phyloP scores from a whole-genome alignment of 768 basidiomycete genomes.

The Rhodotorula paludigena region DNA sequence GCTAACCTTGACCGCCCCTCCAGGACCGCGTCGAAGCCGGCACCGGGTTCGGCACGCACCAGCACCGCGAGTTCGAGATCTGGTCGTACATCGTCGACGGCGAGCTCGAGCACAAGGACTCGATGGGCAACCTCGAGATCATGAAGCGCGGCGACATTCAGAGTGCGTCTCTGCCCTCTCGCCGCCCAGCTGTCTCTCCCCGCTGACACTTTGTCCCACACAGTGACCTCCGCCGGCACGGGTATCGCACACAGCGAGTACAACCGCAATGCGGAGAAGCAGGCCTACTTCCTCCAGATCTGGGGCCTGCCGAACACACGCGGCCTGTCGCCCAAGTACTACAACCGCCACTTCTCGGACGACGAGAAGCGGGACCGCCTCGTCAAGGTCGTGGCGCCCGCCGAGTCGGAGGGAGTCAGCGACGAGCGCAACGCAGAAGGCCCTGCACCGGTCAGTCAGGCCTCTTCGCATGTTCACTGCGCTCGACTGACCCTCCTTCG shows the following conservation, averaged over 20 bases:
- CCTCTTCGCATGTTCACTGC: constrained; percentile 41
- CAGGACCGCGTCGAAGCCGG: constrained; percentile 66
- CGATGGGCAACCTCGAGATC: constrained; percentile 83
- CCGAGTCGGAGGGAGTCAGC: constrained; percentile 57
- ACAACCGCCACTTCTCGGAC: constrained; percentile 75
- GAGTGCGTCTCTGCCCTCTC: constrained; percentile 52
- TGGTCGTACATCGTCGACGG: constrained; percentile 80
- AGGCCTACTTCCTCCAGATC: constrained; percentile 55
- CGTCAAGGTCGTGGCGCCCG: constrained; percentile 70
- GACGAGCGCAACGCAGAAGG: constrained; percentile 64
- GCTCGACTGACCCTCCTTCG: constrained; percentile 44
- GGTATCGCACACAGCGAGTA: constrained; percentile 81
- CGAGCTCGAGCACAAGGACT: constrained; percentile 79
- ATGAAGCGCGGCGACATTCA: constrained; percentile 84
- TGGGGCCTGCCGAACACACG: constrained; percentile 57
- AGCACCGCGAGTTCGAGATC: constrained; percentile 69
- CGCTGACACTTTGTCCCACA: background rate
- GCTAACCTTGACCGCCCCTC: constrained; percentile 2
- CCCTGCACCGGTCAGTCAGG: constrained; percentile 62
- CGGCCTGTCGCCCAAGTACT: constrained; percentile 70
- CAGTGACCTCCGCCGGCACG: constrained; percentile 68
- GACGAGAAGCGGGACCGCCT: constrained; percentile 71
- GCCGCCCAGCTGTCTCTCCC: no score
- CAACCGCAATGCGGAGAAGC: constrained; percentile 51
- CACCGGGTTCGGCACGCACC: constrained; percentile 70